A percentile compares a stretch with the other conserved stretches of the same genome.
Evolutionary conservation across 148 eudicot genomes (phyloP).

Genomic region (Vaccinium macrocarpon): DNA sequence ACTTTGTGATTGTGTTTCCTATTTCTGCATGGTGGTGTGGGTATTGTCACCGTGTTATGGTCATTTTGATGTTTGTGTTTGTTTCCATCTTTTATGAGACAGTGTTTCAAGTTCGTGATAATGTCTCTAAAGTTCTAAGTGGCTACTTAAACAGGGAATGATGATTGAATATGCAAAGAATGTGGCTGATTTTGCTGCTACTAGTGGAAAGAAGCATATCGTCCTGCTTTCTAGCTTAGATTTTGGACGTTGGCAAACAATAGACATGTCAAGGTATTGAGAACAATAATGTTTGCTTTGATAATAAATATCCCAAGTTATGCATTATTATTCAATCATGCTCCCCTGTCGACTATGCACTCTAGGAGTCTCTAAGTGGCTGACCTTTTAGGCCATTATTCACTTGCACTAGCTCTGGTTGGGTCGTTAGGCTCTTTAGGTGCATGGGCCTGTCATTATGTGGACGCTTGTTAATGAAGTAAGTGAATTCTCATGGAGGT

Average conservation of each 20-base stretch:
- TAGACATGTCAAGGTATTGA: conserved; percentile 86
- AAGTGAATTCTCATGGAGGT: neutral
- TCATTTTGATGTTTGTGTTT: neutral
- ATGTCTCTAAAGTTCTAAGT: neutral
- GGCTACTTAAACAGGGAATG: conserved; percentile 56
- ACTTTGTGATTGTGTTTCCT: conserved; percentile 8
- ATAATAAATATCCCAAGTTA: neutral
- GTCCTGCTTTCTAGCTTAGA: conserved; percentile 91
- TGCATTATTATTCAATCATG: conserved; percentile 8
- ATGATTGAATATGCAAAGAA: conserved; percentile 83
- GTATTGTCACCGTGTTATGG: neutral
- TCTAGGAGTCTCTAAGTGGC: neutral
- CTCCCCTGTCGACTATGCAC: neutral
- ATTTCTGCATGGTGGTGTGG: neutral
- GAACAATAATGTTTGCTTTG: neutral
- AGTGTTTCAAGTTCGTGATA: neutral
- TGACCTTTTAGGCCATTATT: neutral
- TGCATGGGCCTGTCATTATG: neutral
- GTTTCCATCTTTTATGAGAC: neutral
- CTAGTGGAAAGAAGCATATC: conserved; percentile 80
- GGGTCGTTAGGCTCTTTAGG: neutral
- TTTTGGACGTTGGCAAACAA: conserved; percentile 76
- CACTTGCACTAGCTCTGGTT: neutral
- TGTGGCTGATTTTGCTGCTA: conserved; percentile 82
- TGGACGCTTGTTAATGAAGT: neutral